phyloP scores from a whole-genome alignment of 2,329 filamentous ascomycete genomes.

The Botryosphaeria agaves region DNA sequence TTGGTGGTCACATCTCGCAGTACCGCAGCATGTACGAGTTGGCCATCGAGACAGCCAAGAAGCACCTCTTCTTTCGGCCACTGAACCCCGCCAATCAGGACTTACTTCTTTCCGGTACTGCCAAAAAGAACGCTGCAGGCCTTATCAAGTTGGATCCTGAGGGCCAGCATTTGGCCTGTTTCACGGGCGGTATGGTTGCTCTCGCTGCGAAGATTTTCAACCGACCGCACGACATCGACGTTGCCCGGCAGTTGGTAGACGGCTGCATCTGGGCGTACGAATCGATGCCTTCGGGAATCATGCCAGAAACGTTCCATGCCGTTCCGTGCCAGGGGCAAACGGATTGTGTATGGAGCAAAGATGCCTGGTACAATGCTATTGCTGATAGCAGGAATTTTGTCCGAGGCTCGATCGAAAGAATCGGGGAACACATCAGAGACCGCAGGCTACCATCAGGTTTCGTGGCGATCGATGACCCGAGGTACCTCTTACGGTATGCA shows the following conservation, averaged over 20 bases:
- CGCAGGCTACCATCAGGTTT: conserved; percentile 38
- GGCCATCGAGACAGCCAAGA: conserved; percentile 29
- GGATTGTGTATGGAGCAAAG: conserved; percentile 26
- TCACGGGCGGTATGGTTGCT: conserved; percentile 52
- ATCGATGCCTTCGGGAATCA: conserved; percentile 38
- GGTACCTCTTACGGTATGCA: conserved; percentile 44
- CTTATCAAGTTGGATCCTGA: conserved; percentile 15
- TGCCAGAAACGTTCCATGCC: conserved; percentile 41
- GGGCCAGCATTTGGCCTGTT: conserved; percentile 50
- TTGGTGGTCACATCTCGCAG: conserved; percentile 14
- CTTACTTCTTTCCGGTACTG: conserved; percentile 4
- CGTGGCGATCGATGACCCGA: conserved; percentile 33
- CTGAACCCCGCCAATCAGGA: conserved; percentile 19
- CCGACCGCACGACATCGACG: conserved; percentile 33
- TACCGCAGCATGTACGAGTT: conserved; percentile 29
- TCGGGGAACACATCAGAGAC: conserved; percentile 13
- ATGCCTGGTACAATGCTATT: conserved; percentile 22
- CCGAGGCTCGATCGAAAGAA: conserved; percentile 2
- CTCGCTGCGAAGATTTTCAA: conserved; percentile 46
- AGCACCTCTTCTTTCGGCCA: conserved; percentile 26
- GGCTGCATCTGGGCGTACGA: conserved; percentile 48
- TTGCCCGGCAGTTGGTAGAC: conserved; percentile 40
- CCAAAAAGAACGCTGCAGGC: conserved; percentile 1
- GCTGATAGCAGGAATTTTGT: conserved; percentile 11
- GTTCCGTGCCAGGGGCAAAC: conserved; percentile 26